phyloP scores from a whole-genome alignment of 495 filamentous ascomycete species.

The Monascus purpureus region DNA sequence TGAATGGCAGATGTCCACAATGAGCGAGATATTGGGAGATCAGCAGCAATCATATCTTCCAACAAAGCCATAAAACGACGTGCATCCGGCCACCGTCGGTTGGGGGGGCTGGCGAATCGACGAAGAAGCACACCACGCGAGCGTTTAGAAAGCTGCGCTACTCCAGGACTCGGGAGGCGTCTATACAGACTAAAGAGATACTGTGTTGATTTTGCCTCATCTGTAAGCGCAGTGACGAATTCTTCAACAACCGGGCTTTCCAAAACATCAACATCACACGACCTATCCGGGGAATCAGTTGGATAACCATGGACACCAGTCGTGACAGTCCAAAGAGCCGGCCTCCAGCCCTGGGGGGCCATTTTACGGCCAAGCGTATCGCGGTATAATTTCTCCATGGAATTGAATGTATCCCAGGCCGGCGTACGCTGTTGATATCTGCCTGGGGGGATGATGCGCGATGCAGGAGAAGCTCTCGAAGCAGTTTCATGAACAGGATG shows the following conservation, averaged over 20 bases:
- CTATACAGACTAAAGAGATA: conserved; percentile 47
- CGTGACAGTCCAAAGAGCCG: no score
- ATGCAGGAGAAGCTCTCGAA: no score
- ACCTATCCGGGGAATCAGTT: no score
- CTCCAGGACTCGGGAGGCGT: conserved; percentile 47
- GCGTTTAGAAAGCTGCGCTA: conserved; percentile 44
- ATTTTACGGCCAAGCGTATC: conserved; percentile 5
- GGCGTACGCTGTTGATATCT: no score
- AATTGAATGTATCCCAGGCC: conserved; percentile 1
- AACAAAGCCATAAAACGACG: conserved; percentile 71
- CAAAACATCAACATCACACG: no score
- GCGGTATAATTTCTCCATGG: conserved; percentile 9
- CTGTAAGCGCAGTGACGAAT: conserved; percentile 27
- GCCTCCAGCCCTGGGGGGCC: no score
- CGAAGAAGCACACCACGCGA: conserved; percentile 52
- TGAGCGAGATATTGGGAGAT: conserved; percentile 43
- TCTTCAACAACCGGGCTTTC: conserved; percentile 20
- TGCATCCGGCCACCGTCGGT: conserved; percentile 29
- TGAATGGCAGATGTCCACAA: conserved; percentile 80
- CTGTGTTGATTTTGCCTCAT: conserved; percentile 33
- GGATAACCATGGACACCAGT: no score
- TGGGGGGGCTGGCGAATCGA: conserved; percentile 40
- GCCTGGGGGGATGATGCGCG: no score
- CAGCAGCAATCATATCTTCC: conserved; percentile 60
- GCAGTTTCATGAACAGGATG: no score